Percentiles rank a stretch among this genome's conserved stretches.
Evolutionary conservation across 106 monocot genomes (phyloP).

Genomic region (Alisma plantagoaquatica): DNA sequence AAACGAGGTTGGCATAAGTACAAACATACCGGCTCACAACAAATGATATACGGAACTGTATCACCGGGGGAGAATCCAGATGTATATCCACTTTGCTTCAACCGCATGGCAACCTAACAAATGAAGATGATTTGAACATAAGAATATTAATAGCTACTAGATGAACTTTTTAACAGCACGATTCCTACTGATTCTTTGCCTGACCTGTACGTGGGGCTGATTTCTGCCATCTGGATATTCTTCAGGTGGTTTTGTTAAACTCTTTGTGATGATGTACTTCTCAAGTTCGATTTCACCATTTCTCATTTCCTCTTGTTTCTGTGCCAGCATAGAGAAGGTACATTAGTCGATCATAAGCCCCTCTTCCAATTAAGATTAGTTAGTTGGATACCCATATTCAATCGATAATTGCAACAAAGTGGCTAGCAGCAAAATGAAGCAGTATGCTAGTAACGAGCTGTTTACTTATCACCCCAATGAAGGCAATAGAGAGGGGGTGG

Average conservation of each 20-base stretch:
- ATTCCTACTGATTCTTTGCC: too few relatives aligned
- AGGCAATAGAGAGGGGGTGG: too few relatives aligned
- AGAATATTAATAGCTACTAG: too few relatives aligned
- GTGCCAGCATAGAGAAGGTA: neutral
- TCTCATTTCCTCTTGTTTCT: constrained; percentile 84
- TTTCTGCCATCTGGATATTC: constrained; percentile 96
- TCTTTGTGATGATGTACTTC: constrained; percentile 86
- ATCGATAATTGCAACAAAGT: too few relatives aligned
- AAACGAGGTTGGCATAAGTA: too few relatives aligned
- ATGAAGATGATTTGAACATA: neutral
- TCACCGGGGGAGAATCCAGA: constrained; percentile 70
- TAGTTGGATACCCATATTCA: too few relatives aligned
- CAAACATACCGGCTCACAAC: constrained; percentile 80
- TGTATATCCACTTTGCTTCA: constrained; percentile 65
- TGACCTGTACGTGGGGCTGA: constrained; percentile 95
- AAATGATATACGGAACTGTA: constrained; percentile 87
- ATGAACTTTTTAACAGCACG: too few relatives aligned
- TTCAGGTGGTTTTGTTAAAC: constrained; percentile 80
- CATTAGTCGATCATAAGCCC: too few relatives aligned
- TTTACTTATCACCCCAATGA: too few relatives aligned
- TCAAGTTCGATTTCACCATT: constrained; percentile 73
- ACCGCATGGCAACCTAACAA: constrained; percentile 73
- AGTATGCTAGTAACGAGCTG: too few relatives aligned
- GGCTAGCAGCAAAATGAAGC: too few relatives aligned
- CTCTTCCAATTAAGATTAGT: too few relatives aligned